These are phyloP conservation scores for Silybum marianum DNA, from an alignment of 129 eudicot species.

Conservation along the genomic window DNA sequence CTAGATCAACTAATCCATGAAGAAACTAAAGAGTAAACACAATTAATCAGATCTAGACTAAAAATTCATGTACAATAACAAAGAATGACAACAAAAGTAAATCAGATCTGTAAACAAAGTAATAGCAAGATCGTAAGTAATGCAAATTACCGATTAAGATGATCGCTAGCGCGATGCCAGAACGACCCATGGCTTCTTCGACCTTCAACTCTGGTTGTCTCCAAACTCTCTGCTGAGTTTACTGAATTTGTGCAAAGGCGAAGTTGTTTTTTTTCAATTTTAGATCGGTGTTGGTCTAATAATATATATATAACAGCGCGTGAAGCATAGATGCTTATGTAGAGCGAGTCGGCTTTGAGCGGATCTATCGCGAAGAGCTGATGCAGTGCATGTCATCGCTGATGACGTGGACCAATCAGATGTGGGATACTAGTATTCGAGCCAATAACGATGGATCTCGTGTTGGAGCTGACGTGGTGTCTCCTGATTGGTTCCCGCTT, in stretches of 20 bases:
- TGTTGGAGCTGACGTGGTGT: slow-evolving; percentile 40
- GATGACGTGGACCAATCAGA: slow-evolving; percentile 68
- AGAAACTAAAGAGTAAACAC: neutral
- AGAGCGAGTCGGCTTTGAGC: slow-evolving; percentile 6
- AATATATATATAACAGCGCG: slow-evolving; percentile 15
- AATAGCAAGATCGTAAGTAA: neutral
- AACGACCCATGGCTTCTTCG: slow-evolving; percentile 49
- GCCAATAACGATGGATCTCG: slow-evolving; percentile 47
- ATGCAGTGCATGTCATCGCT: slow-evolving; percentile 42
- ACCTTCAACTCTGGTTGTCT: slow-evolving; percentile 6
- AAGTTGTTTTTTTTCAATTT: neutral
- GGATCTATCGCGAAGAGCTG: slow-evolving; percentile 16
- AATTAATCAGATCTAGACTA: slow-evolving; percentile 30
- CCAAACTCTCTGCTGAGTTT: slow-evolving; percentile 1
- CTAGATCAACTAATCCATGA: neutral
- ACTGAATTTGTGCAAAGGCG: neutral
- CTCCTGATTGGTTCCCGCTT: neutral
- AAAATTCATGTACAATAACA: neutral
- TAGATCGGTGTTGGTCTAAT: neutral
- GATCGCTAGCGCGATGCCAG: slow-evolving; percentile 54
- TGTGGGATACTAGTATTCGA: neutral
- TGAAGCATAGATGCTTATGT: neutral
- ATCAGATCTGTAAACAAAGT: slow-evolving; percentile 23
- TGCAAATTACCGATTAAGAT: slow-evolving; percentile 48
- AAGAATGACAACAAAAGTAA: slow-evolving; percentile 4